phyloP scores from a whole-genome alignment of 176 grass and related monocot species.

The Avena sativa region DNA sequence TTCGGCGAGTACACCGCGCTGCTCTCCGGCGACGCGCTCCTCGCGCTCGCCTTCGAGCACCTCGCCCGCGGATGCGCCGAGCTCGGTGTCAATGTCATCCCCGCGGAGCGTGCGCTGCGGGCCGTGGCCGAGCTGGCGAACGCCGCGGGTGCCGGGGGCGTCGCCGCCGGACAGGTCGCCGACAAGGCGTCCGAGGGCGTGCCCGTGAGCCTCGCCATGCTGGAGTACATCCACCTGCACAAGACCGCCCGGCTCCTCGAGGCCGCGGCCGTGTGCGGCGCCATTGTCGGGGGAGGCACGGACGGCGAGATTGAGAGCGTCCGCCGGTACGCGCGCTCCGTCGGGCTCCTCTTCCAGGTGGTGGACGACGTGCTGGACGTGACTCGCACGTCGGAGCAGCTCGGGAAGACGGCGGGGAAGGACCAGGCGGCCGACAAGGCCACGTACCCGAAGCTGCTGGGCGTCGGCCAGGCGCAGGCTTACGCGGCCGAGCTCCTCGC shows the following conservation, averaged over 20 bases:
- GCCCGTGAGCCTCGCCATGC: not conserved
- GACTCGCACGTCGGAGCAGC: not conserved
- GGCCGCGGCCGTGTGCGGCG: slow-evolving; percentile 16
- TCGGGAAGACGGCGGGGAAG: not conserved
- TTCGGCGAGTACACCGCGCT: not conserved
- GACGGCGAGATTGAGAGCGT: not conserved
- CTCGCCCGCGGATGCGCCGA: not conserved
- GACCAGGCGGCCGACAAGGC: too few relatives aligned
- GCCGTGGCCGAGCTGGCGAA: not conserved
- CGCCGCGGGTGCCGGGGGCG: not conserved
- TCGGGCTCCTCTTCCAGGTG: slow-evolving; percentile 4
- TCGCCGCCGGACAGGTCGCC: not conserved
- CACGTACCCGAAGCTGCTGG: too few relatives aligned
- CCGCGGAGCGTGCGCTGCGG: not conserved
- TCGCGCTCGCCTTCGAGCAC: not conserved
- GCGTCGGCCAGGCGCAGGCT: too few relatives aligned
- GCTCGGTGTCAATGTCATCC: not conserved
- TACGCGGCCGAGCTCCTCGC: not conserved
- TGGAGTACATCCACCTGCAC: slow-evolving; percentile 27
- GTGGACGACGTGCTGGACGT: slow-evolving; percentile 27
- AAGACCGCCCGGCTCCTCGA: slow-evolving; percentile 19
- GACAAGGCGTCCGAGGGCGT: not conserved
- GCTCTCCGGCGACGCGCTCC: not conserved
- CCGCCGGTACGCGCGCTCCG: not conserved
- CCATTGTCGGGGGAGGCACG: not conserved